Conservation (phyloP, 2,329 filamentous ascomycete genomes). For the Fusarium chlamydosporum region DNA sequence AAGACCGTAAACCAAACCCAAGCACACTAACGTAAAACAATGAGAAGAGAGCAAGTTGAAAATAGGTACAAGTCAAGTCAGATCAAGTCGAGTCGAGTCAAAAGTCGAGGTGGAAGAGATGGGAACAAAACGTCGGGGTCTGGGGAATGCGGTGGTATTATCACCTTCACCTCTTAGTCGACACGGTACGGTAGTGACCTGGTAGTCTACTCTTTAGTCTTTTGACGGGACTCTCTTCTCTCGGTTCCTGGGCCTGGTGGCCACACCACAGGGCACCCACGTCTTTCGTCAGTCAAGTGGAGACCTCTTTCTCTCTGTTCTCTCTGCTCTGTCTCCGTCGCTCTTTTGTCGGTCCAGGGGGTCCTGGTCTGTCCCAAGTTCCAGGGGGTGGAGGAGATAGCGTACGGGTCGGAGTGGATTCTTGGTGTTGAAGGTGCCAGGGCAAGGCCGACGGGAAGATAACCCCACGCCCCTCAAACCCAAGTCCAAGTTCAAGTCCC, state of each 20-base stretch:
- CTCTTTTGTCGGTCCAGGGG: conserved; percentile 29
- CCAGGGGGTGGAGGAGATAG: conserved; percentile 44
- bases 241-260: conserved; percentile 39
- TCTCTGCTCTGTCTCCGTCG: background rate
- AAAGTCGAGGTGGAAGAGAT: conserved; percentile 35
- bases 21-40: conserved; percentile 23
- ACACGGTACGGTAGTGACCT: conserved; percentile 5
- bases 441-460: conserved; percentile 43
- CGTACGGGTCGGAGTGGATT: conserved; percentile 35
- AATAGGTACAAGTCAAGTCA: conserved; percentile 23
- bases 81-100: conserved; percentile 36
- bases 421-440: conserved; percentile 29
- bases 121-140: conserved; percentile 42
- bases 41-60: conserved; percentile 14
- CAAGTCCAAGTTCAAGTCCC: conserved; percentile 6
- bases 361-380: conserved; percentile 41
- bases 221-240: conserved; percentile 38
- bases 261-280: conserved; percentile 47
- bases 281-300: conserved; percentile 44
- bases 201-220: conserved; percentile 21
- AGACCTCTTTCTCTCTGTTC: conserved; percentile 22
- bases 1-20: conserved; percentile 33
- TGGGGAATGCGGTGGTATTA: conserved; percentile 52
- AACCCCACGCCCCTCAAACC: conserved; percentile 39
- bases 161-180: conserved; percentile 45